Base-by-base conservation (phyloP, 2,329 filamentous ascomycete genomes). In the Fusarium anguioides region DNA sequence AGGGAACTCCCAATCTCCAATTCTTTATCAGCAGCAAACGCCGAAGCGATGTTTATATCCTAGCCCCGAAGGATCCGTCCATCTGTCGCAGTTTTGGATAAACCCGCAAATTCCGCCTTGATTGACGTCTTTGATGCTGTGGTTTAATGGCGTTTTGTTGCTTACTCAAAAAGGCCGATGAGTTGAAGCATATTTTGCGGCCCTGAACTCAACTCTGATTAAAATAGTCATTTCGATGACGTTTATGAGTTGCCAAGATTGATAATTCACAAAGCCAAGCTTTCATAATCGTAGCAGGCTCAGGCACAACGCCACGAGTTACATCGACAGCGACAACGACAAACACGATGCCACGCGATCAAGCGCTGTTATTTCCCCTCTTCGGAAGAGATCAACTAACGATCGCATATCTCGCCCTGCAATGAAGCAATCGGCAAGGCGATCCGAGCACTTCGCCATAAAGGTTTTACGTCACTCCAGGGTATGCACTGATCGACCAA, bases 381-480 rank as follows among this genome's bases (percentile, higher is more conserved):
- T 36, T 24, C 37, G 60, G 40, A 56, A 50, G 46, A 27, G 60
- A 68, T 66, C 53, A 35, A 37, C 56, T 49, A 66, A 53, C 36
- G 66, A 40, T 44, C 41, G 49, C 56, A 64, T 36, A 69, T n/a
- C 27, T 51, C 39, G 41, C 26, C 37, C 36, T 27, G 18, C 45
- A 40, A 11, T 20, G 27, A 35, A 35, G 45, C 49, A 39, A 52
- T 68, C 52, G 48, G 27, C 37, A 36, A 53, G 48, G 39, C 20
- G 44, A 45, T 48, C 47, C 35, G 15, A 60, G 24, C 15, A 33
- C 15, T 61, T 49, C 26, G 60, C 60, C 64, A 40, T 51, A 36
- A 21, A 31, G 44, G 59, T 68, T 68, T 6, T 59, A 64, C 66
- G 66, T 67, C 66, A 69, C 41, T 66, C 20, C 31, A 49, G 56